Conservation (phyloP, 2,329 filamentous ascomycete species). For the Trichoderma guizhouense region DNA sequence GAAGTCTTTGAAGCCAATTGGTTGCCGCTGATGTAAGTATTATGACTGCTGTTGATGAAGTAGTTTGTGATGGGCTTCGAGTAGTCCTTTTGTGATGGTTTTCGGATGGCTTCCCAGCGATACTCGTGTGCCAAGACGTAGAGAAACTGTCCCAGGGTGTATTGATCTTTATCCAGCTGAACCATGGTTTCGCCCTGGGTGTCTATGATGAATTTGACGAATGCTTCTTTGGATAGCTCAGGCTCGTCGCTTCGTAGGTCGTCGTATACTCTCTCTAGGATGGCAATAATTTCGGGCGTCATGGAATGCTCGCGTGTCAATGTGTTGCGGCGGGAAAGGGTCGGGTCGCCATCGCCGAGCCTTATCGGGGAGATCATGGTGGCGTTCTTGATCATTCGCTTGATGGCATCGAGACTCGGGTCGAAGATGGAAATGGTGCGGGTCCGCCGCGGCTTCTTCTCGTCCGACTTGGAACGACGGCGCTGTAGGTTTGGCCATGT, state of each 20-base stretch:
- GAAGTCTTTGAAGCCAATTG: constrained; percentile 77
- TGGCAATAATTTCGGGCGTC: constrained; percentile 47
- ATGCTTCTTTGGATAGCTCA: constrained; percentile 34
- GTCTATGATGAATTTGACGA: constrained; percentile 48
- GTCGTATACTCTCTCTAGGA: constrained; percentile 48
- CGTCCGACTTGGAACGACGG: constrained; percentile 21
- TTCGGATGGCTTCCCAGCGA: constrained; percentile 43
- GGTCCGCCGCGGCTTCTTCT: constrained; percentile 30
- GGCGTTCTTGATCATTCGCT: constrained; percentile 34
- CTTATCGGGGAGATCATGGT: constrained; percentile 28
- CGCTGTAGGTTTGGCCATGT: constrained; percentile 18
- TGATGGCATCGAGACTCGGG: constrained; percentile 28
- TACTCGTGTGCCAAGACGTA: constrained; percentile 45
- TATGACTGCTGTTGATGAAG: constrained; percentile 92
- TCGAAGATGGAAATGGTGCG: constrained; percentile 41
- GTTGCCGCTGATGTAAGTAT: constrained; percentile 86
- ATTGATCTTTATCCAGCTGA: constrained; percentile 39
- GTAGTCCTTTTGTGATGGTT: constrained; percentile 53
- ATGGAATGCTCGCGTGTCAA: constrained; percentile 31
- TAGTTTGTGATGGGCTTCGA: constrained; percentile 77
- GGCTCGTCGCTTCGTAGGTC: constrained; percentile 37
- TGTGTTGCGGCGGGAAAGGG: constrained; percentile 19
- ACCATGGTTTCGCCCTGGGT: constrained; percentile 45
- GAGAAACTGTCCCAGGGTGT: constrained; percentile 49
- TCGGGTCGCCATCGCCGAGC: not conserved